These are phyloP conservation scores for Fraxinus platypoda DNA, from an alignment of 305 asterid genomes.

Conservation along the genomic window DNA sequence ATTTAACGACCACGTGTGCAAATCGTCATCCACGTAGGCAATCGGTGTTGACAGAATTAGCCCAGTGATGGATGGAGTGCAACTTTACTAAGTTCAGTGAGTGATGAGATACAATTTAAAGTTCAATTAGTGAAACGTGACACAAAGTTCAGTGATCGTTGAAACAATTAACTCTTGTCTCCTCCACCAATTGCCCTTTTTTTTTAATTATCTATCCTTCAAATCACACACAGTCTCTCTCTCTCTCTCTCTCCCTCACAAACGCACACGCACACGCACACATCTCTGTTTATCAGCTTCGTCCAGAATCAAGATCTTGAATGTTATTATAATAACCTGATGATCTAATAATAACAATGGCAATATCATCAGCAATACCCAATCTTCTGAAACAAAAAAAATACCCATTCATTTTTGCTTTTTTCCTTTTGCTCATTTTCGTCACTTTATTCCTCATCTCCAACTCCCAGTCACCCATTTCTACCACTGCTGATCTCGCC, in stretches of 20 bases:
- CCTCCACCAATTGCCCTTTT: neutral
- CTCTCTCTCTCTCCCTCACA: too few species aligned
- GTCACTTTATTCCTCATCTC: slow-evolving; percentile 64
- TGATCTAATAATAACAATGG: slow-evolving; percentile 32
- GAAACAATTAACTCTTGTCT: too few species aligned
- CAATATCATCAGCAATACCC: slow-evolving; percentile 42
- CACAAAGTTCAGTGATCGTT: too few species aligned
- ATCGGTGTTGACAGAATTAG: too few species aligned
- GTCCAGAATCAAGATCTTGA: slow-evolving; percentile 23
- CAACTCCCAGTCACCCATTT: slow-evolving; percentile 56
- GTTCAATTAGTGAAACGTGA: too few species aligned
- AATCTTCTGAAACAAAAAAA: slow-evolving; percentile 61
- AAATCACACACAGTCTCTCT: too few species aligned
- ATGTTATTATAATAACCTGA: neutral
- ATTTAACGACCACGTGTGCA: too few species aligned
- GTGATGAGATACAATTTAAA: too few species aligned
- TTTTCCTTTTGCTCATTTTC: slow-evolving; percentile 58
- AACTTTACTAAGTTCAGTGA: too few species aligned
- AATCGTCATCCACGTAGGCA: too few species aligned
- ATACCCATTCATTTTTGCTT: slow-evolving; percentile 62
- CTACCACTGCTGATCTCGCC: slow-evolving; percentile 34
- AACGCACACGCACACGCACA: neutral
- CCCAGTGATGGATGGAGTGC: too few species aligned
- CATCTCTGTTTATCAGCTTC: neutral
- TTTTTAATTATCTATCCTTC: too few species aligned